A percentile compares a stretch with the other conserved stretches of the same genome.
These are phyloP conservation scores for Paramecium octaurelia DNA, from an alignment of 73 alveolate genomes.

Conservation along the genomic window DNA sequence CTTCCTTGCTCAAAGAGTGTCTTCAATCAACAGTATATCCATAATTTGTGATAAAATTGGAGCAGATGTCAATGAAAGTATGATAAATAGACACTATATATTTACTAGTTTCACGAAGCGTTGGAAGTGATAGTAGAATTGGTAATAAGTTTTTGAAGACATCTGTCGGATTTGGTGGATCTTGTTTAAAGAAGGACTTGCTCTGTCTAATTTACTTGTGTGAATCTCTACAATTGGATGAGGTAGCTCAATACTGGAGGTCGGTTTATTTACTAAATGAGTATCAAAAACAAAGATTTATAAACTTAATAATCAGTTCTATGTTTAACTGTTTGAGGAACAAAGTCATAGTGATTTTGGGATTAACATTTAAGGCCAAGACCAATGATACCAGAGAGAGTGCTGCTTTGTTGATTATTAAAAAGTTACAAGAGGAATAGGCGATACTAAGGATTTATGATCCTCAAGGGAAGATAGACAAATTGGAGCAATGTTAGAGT, in stretches of 20 bases:
- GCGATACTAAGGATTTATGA: constrained; percentile 29
- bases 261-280: not conserved
- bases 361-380: constrained; percentile 50
- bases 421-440: not conserved
- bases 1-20: constrained; percentile 89
- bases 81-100: not conserved
- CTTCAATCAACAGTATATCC: constrained; percentile 93
- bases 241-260: not conserved
- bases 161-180: constrained; percentile 98
- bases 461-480: constrained; percentile 2
- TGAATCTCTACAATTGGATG: not conserved
- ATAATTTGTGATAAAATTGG: constrained; percentile 95
- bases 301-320: not conserved
- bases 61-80: constrained; percentile 82
- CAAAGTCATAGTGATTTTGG: constrained; percentile 36
- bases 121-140: constrained; percentile 89
- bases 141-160: constrained; percentile 87
- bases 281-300: not conserved
- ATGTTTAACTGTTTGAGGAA: not conserved
- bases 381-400: constrained; percentile 52
- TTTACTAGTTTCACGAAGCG: constrained; percentile 63
- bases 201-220: constrained; percentile 22
- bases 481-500: not conserved
- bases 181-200: constrained; percentile 91
- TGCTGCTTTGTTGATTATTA: constrained; percentile 9